Evolutionary conservation across 495 filamentous ascomycete genomes (phyloP).

Genomic region (Parathielavia appendiculata): DNA sequence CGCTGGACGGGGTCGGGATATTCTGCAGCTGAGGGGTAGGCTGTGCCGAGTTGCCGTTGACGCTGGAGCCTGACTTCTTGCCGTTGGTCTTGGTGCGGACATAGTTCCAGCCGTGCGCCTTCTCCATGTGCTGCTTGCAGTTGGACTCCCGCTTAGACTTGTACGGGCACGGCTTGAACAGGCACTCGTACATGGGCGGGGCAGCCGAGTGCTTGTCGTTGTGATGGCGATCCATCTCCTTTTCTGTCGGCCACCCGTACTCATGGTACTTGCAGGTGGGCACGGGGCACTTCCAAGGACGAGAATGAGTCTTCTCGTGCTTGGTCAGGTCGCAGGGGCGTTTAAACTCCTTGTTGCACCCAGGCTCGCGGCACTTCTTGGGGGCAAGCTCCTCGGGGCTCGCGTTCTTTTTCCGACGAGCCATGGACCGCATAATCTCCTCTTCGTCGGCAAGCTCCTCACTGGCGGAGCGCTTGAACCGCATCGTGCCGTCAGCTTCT

Average conservation of each 20-base stretch:
- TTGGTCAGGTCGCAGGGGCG: slow-evolving; percentile 88
- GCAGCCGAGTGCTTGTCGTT: slow-evolving; percentile 89
- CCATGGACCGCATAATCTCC: slow-evolving; percentile 79
- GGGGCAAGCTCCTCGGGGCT: slow-evolving; percentile 66
- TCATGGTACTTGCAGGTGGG: slow-evolving; percentile 77
- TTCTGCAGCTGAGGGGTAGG: slow-evolving; percentile 53
- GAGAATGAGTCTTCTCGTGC: slow-evolving; percentile 94
- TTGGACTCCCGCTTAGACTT: slow-evolving; percentile 94
- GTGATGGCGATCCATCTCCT: slow-evolving; percentile 89
- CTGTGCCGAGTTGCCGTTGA: slow-evolving; percentile 32
- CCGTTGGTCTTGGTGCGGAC: slow-evolving; percentile 84
- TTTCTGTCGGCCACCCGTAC: slow-evolving; percentile 93
- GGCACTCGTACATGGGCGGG: slow-evolving; percentile 73
- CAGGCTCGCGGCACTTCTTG: slow-evolving; percentile 58
- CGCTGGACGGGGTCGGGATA: slow-evolving; percentile 46
- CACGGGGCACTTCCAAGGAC: slow-evolving; percentile 87
- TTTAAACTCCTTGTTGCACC: slow-evolving; percentile 87
- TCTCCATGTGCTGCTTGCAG: slow-evolving; percentile 99
- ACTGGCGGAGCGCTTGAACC: slow-evolving; percentile 59
- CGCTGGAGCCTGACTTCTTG: slow-evolving; percentile 45
- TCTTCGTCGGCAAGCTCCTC: slow-evolving; percentile 62
- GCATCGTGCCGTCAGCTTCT: slow-evolving; percentile 38
- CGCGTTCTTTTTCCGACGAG: slow-evolving; percentile 75
- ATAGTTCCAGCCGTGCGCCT: slow-evolving; percentile 86
- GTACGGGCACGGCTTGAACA: slow-evolving; percentile 83